Percentiles rank a stretch among this genome's conserved stretches.
Evolutionary conservation across 2,329 filamentous ascomycete genomes (phyloP).

Genomic region (Huntiella decipiens): DNA sequence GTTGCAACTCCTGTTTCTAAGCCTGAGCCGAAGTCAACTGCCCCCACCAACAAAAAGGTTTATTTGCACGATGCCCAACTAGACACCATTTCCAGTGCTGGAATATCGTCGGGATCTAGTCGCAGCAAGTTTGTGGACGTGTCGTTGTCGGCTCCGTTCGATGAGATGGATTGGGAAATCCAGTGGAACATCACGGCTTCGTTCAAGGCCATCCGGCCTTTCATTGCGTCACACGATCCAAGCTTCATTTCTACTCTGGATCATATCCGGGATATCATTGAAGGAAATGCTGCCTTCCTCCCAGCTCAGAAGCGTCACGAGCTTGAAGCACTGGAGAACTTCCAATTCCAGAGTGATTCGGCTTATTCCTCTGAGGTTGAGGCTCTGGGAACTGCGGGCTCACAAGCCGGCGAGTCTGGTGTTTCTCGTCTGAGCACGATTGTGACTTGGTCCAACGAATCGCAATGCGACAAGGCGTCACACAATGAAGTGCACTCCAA

Average conservation of each 20-base stretch:
- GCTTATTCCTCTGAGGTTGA: slow-evolving; percentile 2
- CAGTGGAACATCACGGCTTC: slow-evolving; percentile 7
- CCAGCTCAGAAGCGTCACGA: slow-evolving; percentile 5
- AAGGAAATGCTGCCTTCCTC: slow-evolving; percentile 7
- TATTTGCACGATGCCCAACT: too few species aligned
- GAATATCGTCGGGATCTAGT: too few species aligned
- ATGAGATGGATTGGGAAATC: slow-evolving; percentile 10
- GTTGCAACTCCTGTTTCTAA: too few species aligned
- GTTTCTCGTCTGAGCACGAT: background rate
- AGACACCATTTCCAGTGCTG: too few species aligned
- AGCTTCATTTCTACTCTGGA: slow-evolving; percentile 4
- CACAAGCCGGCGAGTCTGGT: too few species aligned
- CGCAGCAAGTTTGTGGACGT: too few species aligned
- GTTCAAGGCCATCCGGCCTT: slow-evolving; percentile 7
- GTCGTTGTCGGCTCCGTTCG: background rate
- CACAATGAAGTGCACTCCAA: slow-evolving; percentile 2
- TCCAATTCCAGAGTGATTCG: slow-evolving; percentile 6
- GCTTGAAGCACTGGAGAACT: slow-evolving; percentile 6
- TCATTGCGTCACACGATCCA: background rate
- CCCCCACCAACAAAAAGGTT: too few species aligned
- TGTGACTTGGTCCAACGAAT: slow-evolving; percentile 4
- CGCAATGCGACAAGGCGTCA: background rate
- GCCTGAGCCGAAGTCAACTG: too few species aligned
- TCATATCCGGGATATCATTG: slow-evolving; percentile 8
- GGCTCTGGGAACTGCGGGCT: background rate